These are phyloP conservation scores for Mimosa bimucronata DNA, from an alignment of 306 rosid species.

Conservation along the genomic window DNA sequence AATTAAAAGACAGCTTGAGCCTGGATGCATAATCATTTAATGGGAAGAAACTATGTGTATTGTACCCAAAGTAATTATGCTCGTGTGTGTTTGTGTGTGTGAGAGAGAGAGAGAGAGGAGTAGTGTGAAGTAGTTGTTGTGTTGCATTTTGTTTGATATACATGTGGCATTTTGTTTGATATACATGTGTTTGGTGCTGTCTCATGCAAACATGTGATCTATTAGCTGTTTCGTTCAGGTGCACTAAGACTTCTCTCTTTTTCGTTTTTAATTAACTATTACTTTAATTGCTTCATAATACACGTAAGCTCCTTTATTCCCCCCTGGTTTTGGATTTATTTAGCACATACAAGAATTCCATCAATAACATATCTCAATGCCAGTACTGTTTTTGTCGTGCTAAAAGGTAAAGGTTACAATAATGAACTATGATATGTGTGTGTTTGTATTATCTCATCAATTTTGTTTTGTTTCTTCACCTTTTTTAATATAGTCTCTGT, in stretches of 20 bases:
- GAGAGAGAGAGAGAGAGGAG: not conserved
- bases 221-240: not conserved
- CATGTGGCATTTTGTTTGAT: too few relatives aligned
- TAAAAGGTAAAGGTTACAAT: not conserved
- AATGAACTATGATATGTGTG: not conserved
- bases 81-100: not conserved
- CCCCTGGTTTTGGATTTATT: not conserved
- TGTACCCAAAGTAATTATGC: not conserved
- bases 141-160: constrained; percentile 36
- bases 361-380: not conserved
- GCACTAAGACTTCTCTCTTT: not conserved
- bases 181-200: constrained; percentile 17
- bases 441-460: not conserved
- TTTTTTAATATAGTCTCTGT: not conserved
- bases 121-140: constrained; percentile 4
- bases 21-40: constrained; percentile 12
- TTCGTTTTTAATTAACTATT: not conserved
- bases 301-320: not conserved
- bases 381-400: not conserved
- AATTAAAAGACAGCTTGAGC: not conserved
- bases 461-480: not conserved
- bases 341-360: not conserved
- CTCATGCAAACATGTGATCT: constrained; percentile 3
- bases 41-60: not conserved
- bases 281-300: not conserved